Evolutionary conservation across 2,329 filamentous ascomycete species (phyloP).

Genomic region (Hymenoscyphus salicellus): DNA sequence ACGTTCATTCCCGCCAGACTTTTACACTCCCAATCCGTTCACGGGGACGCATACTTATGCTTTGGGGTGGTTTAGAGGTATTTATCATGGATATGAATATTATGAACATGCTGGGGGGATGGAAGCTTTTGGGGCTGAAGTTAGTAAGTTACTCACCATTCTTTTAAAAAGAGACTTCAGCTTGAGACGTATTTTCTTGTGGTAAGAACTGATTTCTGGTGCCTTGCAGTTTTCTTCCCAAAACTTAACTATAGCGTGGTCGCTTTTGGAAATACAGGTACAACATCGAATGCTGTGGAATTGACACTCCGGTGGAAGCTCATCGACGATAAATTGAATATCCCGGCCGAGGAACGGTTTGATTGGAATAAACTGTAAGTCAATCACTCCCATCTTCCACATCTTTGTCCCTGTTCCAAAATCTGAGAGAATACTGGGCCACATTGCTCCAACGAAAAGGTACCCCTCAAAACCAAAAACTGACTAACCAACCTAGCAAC

Average conservation of each 20-base stretch:
- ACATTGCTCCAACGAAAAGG: background rate
- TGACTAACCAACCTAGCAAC: background rate
- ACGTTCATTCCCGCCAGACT: conserved; percentile 32
- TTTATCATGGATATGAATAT: conserved; percentile 44
- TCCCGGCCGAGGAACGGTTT: conserved; percentile 37
- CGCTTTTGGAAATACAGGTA: conserved; percentile 45
- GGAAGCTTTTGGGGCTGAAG: conserved; percentile 43
- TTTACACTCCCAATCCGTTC: conserved; percentile 16
- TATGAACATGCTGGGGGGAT: conserved; percentile 45
- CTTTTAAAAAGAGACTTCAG: too few species aligned
- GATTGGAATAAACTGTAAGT: conserved; percentile 40
- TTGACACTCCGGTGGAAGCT: conserved; percentile 39
- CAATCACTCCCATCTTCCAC: too few species aligned
- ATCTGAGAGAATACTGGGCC: background rate
- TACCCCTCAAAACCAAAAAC: background rate
- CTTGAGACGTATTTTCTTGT: background rate
- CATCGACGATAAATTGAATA: conserved; percentile 41
- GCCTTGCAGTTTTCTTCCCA: conserved; percentile 41
- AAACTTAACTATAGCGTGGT: conserved; percentile 43
- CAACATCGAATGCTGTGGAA: conserved; percentile 39
- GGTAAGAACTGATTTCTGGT: background rate
- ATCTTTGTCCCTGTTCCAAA: too few species aligned
- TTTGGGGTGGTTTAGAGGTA: conserved; percentile 40
- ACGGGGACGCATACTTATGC: conserved; percentile 40
- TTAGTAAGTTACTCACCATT: conserved; percentile 27